A percentile compares a stretch with the other conserved stretches of the same genome.
These are phyloP conservation scores for Lotus japonicus DNA, from an alignment of 306 rosid species.

Conservation along the genomic window DNA sequence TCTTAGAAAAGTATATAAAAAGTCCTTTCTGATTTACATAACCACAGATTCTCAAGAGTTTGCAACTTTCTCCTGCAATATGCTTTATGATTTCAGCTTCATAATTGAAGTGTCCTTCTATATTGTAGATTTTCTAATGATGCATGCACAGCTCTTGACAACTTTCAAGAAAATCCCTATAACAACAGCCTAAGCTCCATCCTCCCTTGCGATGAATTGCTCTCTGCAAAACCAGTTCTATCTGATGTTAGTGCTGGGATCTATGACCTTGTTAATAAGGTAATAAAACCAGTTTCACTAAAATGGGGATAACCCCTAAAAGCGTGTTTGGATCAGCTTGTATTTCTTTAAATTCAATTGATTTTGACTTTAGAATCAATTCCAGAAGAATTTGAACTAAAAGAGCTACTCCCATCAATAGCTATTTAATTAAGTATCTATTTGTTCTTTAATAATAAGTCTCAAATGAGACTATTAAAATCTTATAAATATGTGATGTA, in stretches of 20 bases:
- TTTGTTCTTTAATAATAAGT: too few species aligned
- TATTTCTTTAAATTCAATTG: not conserved
- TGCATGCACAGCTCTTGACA: slow-evolving; percentile 68
- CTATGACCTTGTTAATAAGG: slow-evolving; percentile 61
- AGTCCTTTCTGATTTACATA: not conserved
- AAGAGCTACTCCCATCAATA: too few species aligned
- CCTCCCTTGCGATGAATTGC: slow-evolving; percentile 68
- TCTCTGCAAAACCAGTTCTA: slow-evolving; percentile 56
- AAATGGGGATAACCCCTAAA: too few species aligned
- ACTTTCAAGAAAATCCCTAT: slow-evolving; percentile 61
- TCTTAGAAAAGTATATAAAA: slow-evolving; percentile 49
- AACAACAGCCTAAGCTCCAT: slow-evolving; percentile 78
- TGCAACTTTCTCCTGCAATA: not conserved
- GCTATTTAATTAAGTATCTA: too few species aligned
- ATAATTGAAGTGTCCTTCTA: not conserved
- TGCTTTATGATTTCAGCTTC: not conserved
- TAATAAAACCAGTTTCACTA: not conserved
- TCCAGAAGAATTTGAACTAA: too few species aligned
- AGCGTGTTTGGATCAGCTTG: too few species aligned
- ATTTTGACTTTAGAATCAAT: too few species aligned
- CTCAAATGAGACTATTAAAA: too few species aligned
- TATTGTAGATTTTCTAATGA: slow-evolving; percentile 64
- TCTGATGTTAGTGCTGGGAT: slow-evolving; percentile 53
- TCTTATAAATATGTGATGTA: not conserved
- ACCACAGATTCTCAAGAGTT: not conserved